Evolutionary conservation across 73 alveolate species (phyloP).

Genomic region (Paramecium pentaurelia): DNA sequence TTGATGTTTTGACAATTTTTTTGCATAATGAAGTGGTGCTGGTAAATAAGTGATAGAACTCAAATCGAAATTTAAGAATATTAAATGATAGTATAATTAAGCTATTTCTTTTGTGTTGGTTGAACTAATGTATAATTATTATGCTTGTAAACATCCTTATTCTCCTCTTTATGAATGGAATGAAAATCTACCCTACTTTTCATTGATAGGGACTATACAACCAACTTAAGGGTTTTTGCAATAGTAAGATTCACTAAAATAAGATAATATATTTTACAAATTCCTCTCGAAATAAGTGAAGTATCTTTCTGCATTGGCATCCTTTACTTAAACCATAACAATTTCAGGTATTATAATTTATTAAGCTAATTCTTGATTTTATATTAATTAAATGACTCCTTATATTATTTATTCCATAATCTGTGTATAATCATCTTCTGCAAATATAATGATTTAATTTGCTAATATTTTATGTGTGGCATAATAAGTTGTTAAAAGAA

Average conservation of each 20-base stretch:
- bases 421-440: neutral
- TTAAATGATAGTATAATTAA: neutral
- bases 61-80: neutral
- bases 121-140: neutral
- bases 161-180: conserved; percentile 12
- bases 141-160: neutral
- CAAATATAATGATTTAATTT: neutral
- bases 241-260: neutral
- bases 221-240: conserved; percentile 15
- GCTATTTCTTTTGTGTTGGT: neutral
- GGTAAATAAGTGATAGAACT: conserved; percentile 8
- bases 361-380: conserved; percentile 3
- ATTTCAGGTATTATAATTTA: neutral
- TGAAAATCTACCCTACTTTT: neutral
- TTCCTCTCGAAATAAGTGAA: neutral
- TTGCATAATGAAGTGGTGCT: conserved; percentile 27
- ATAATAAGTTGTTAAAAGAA: neutral
- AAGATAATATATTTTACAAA: neutral
- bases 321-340: neutral
- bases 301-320: neutral
- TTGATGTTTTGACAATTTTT: neutral
- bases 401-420: neutral
- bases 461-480: neutral
- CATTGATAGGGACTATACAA: neutral
- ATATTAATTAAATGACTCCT: neutral